Base-by-base conservation (phyloP, 1,139 yeast genomes). In the Magnusiomyces sp. region DNA sequence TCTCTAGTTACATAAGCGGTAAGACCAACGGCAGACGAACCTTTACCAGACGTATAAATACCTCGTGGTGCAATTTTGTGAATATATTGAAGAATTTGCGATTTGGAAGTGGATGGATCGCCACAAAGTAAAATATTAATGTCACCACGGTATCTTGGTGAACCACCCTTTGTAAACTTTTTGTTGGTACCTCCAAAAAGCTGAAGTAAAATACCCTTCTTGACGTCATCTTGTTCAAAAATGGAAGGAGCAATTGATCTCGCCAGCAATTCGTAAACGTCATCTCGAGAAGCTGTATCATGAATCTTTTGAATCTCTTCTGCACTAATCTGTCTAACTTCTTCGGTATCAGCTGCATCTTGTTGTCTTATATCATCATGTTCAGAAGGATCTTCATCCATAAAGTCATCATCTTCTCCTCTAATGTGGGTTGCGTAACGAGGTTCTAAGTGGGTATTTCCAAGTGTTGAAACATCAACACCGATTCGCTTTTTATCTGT, bases 1-100 rank as follows among this genome's bases (percentile, higher is more conserved):
- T 92, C 99, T 62, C 97, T 76, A 7, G 98, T 90, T 50, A 92
- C 83, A 65, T 92, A 92, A 0, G 99, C 98, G 0, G 99, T 92
- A 63, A 92, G 75, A 72, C 99, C 99, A 50, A 92, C 99, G 0
- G 99, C 99, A 23, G 98, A 92, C 0, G 97, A 89, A 50, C 98
- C 98, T 63, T 92, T 92, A 68, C 99, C 99, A 1, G 97, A 89
- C 1, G 99, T 92, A 66, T 90, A 92, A 40, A 94, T 88, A 59
- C 98, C 98, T 64, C 98, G 76, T 40, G 99, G 99, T 0, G 98
- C 95, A 58, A 92, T 92, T 64, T 90, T 88, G 69, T 92, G 98
- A 47, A 92, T 97, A 59, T 92, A 92, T 62, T 89, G 94, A 58
- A 92, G 73, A 51, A 92, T 71, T 67, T 92, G 99, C 1, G 98